Evolutionary conservation across 345 rosid genomes (phyloP).

Genomic region (Toxicodendron radicans): DNA sequence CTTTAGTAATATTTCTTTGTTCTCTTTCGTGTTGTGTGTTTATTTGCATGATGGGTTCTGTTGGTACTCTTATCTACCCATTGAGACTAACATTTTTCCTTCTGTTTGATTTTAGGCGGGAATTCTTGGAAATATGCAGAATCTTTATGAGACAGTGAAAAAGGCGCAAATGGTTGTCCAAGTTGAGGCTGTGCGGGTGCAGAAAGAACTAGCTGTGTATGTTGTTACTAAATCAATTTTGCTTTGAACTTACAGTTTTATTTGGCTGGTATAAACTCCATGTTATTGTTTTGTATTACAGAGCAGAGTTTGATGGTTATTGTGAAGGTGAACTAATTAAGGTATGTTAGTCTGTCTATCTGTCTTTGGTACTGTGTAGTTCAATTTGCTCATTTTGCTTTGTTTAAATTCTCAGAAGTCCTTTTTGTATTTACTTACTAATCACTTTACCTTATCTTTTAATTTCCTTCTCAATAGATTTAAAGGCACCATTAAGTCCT

Average conservation of each 20-base stretch:
- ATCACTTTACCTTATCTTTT: neutral
- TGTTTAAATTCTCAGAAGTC: neutral
- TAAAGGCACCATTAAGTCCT: neutral
- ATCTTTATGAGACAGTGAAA: conserved; percentile 85
- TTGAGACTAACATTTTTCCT: conserved; percentile 22
- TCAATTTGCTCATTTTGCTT: neutral
- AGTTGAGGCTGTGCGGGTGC: conserved; percentile 91
- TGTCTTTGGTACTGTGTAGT: neutral
- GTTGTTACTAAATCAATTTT: conserved; percentile 18
- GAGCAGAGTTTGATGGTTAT: conserved; percentile 95
- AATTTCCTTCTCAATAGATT: neutral
- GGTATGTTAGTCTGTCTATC: conserved; percentile 38
- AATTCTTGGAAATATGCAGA: conserved; percentile 87
- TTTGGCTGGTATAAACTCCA: conserved; percentile 22
- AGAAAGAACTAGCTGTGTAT: conserved; percentile 88
- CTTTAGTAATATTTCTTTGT: neutral
- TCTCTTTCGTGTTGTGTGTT: neutral
- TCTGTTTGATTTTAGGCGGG: conserved; percentile 64
- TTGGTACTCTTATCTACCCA: neutral
- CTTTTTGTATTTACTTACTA: neutral
- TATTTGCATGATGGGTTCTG: conserved; percentile 7
- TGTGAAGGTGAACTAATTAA: conserved; percentile 94
- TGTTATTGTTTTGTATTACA: conserved; percentile 37
- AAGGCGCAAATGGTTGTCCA: conserved; percentile 99
- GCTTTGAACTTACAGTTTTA: conserved; percentile 8